A percentile compares a stretch with the other conserved stretches of the same genome.
Conservation (phyloP, 345 rosid species). For the Heritiera fomes region DNA sequence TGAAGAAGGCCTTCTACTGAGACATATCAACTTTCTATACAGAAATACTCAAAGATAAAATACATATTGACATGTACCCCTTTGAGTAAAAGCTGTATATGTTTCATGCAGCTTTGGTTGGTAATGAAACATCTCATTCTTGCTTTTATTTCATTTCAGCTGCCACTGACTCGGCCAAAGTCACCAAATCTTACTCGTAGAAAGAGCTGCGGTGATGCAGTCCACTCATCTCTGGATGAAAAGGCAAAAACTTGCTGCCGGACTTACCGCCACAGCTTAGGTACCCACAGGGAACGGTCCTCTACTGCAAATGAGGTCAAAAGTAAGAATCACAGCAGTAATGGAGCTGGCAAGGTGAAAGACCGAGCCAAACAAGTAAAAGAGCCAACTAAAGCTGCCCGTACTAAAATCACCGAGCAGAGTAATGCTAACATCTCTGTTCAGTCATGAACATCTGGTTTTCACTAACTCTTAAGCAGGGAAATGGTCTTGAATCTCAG, state of each 20-base stretch:
- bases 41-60: not conserved
- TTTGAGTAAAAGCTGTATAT: not conserved
- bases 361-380: slow-evolving; percentile 41
- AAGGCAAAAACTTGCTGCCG: slow-evolving; percentile 58
- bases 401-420: slow-evolving; percentile 36
- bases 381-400: slow-evolving; percentile 37
- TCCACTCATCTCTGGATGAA: slow-evolving; percentile 43
- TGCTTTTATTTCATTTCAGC: slow-evolving; percentile 41
- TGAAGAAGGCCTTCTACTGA: not conserved
- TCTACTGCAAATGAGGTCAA: slow-evolving; percentile 25
- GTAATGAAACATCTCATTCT: not conserved
- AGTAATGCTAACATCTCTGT: slow-evolving; percentile 34
- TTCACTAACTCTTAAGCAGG: slow-evolving; percentile 28
- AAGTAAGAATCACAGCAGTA: slow-evolving; percentile 36
- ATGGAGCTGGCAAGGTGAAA: slow-evolving; percentile 52
- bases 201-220: slow-evolving; percentile 85
- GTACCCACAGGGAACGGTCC: slow-evolving; percentile 43
- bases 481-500: slow-evolving; percentile 29
- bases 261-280: slow-evolving; percentile 65
- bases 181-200: slow-evolving; percentile 72
- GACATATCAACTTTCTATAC: not conserved
- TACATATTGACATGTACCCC: not conserved
- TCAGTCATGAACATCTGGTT: slow-evolving; percentile 41
- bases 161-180: slow-evolving; percentile 81
- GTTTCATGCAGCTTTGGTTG: slow-evolving; percentile 1